phyloP scores from a whole-genome alignment of 1,284 basidiomycete species.

The Mixia osmundae region DNA sequence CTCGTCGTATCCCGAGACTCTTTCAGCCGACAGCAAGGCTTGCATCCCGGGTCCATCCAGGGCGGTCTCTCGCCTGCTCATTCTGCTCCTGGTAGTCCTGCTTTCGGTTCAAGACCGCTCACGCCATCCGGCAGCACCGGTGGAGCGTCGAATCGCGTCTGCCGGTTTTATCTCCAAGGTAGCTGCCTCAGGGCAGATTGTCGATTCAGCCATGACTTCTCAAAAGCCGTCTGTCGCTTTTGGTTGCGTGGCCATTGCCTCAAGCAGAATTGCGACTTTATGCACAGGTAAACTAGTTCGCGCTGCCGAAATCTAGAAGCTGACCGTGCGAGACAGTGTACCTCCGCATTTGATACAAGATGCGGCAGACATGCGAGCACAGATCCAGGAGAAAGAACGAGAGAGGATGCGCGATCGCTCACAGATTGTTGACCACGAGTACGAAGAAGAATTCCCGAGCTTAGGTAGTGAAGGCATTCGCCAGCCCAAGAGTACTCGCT shows the following conservation, averaged over 20 bases:
- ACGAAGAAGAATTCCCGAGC: constrained; percentile 66
- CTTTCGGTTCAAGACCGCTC: constrained; percentile 7
- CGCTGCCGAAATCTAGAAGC: constrained; percentile 2
- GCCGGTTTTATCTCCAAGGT: constrained; percentile 85
- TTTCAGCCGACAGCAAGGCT: no score
- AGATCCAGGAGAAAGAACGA: neutral
- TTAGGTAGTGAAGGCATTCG: constrained; percentile 30
- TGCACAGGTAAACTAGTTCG: constrained; percentile 11
- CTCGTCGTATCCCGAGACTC: neutral
- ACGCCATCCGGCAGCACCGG: constrained; percentile 8
- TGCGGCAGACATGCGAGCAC: constrained; percentile 6
- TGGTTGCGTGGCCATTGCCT: constrained; percentile 93
- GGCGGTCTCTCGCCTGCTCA: no score
- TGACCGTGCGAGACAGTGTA: constrained; percentile 1
- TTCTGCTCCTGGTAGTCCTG: constrained; percentile 5
- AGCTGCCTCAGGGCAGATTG: constrained; percentile 91
- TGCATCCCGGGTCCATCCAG: constrained; percentile 15
- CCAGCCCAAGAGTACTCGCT: constrained; percentile 61
- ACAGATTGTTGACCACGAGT: neutral
- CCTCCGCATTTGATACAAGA: constrained; percentile 9
- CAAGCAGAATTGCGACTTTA: constrained; percentile 31
- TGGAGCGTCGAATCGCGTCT: constrained; percentile 31
- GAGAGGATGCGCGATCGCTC: neutral
- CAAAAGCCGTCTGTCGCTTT: constrained; percentile 39
- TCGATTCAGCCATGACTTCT: constrained; percentile 39